phyloP scores from a whole-genome alignment of 257 asterid species.

The Lavandula angustifolia region DNA sequence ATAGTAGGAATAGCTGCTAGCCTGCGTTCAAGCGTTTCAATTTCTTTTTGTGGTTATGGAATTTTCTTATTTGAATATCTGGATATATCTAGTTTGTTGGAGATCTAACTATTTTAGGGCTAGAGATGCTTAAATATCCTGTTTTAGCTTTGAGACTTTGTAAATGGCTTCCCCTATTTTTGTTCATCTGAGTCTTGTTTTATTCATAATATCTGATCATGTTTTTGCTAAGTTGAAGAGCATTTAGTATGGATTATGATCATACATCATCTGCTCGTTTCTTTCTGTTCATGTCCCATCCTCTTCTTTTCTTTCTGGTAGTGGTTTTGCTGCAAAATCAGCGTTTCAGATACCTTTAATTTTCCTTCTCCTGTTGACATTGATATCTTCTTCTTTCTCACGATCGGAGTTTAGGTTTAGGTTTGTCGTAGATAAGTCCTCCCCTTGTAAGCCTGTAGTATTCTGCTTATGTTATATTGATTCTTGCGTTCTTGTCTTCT shows the following conservation, averaged over 20 bases:
- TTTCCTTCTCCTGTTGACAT: too few species aligned
- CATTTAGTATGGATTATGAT: neutral
- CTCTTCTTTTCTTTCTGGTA: neutral
- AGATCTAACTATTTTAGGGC: neutral
- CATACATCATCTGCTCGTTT: neutral
- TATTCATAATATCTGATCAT: neutral
- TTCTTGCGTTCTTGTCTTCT: too few species aligned
- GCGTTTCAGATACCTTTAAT: too few species aligned
- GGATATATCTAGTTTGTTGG: constrained; percentile 4
- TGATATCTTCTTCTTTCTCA: too few species aligned
- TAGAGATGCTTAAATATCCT: neutral
- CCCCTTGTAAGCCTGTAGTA: too few species aligned
- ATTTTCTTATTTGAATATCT: neutral
- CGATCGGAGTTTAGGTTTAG: too few species aligned
- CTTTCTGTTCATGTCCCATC: neutral
- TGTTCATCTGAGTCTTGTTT: constrained; percentile 3
- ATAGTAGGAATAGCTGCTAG: constrained; percentile 21
- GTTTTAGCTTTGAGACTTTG: neutral
- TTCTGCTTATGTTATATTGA: too few species aligned
- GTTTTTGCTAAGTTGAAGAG: neutral
- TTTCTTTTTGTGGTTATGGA: constrained; percentile 15
- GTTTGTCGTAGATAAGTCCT: too few species aligned
- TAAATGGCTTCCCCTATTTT: neutral
- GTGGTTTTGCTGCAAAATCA: too few species aligned
- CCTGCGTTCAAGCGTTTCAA: constrained; percentile 8